A percentile compares a stretch with the other conserved stretches of the same genome.
These are phyloP conservation scores for Pleurotus citrinopileatus DNA, from an alignment of 768 basidiomycete genomes.

Conservation along the genomic window DNA sequence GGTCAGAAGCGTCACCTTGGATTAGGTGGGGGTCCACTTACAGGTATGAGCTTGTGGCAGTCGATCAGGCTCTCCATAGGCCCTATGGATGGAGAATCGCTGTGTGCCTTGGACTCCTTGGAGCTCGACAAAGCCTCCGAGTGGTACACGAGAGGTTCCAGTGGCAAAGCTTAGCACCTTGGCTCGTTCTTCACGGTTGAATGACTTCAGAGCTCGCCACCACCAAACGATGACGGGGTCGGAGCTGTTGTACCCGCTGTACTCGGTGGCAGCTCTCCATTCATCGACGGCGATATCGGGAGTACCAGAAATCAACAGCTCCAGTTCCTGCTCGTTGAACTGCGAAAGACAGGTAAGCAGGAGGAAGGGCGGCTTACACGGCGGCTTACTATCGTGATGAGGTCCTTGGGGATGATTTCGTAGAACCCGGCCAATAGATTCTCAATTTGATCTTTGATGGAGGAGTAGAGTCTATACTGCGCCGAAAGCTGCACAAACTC, in stretches of 20 bases:
- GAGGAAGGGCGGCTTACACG: not conserved
- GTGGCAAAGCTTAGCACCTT: conserved; percentile 98
- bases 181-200: conserved; percentile 94
- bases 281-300: conserved; percentile 99
- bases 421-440: conserved; percentile 89
- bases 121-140: conserved; percentile 93
- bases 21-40: conserved; percentile 32
- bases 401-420: conserved; percentile 95
- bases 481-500: conserved; percentile 97
- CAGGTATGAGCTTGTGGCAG: conserved; percentile 91
- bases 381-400: conserved; percentile 81
- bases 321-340: conserved; percentile 95
- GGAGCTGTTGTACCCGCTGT: conserved; percentile 81
- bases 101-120: conserved; percentile 94
- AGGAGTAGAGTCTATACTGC: conserved; percentile 88
- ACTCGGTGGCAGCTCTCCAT: conserved; percentile 90
- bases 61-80: conserved; percentile 82
- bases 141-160: conserved; percentile 87
- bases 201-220: conserved; percentile 98
- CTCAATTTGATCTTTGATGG: conserved; percentile 95
- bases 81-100: conserved; percentile 93
- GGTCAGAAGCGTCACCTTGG: conserved; percentile 13
- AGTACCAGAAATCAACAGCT: conserved; percentile 92
- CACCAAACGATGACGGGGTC: conserved; percentile 99
- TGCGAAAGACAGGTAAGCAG: conserved; percentile 25